Base-by-base conservation (phyloP, 2,329 filamentous ascomycete species). In the Neonectria hederae region DNA sequence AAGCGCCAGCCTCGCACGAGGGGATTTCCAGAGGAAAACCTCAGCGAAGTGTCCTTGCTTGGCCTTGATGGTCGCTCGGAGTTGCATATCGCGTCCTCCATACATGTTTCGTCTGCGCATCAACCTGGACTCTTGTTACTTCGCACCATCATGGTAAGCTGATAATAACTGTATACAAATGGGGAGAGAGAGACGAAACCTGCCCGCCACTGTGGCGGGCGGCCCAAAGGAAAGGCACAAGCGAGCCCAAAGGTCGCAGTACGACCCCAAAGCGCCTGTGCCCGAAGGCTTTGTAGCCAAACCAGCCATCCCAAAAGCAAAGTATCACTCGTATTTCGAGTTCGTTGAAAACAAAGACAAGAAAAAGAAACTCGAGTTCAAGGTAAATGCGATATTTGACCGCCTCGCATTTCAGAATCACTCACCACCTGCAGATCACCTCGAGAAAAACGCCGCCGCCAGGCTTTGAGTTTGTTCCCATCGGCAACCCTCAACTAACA, bases 261-360 rank as follows among this genome's bases (percentile, higher is more conserved):
- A 72, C 67, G 78, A 77, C 65, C 72, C 72, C 21, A 73, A 73
- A 52, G 76, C 75, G 38, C 76, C 78, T 60, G 69, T 76, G 65
- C 78, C 77, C 14, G 64, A 72, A 26, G 75, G 72, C 53, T 74
- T 82, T 56, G 76, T 79, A 54, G 79, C 80, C 51, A 82, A 78
- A 63, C 78, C 77, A 49, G 69, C 76, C 26, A 62, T 78, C 14
- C 78, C 83, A 38, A 85, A 82, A 65, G 77, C 82, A 46, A 88
- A 88, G 72, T 86, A 90, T 75, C 84, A 86, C 69, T 84, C 86
- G 14, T 89, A 88, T 72, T 89, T 88, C 71, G 88, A 90, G 76
- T 83, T 89, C 65, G 84, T 89, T 64, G 85, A 90, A 71, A 90
- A 90, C 72, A 83, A 83, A 62, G 85, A 90, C 68, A 87, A 85